Evolutionary conservation across 805 yeast genomes (phyloP), one percentile per base, ranked within the genome.

Genomic region (Ogataea henricii): DNA sequence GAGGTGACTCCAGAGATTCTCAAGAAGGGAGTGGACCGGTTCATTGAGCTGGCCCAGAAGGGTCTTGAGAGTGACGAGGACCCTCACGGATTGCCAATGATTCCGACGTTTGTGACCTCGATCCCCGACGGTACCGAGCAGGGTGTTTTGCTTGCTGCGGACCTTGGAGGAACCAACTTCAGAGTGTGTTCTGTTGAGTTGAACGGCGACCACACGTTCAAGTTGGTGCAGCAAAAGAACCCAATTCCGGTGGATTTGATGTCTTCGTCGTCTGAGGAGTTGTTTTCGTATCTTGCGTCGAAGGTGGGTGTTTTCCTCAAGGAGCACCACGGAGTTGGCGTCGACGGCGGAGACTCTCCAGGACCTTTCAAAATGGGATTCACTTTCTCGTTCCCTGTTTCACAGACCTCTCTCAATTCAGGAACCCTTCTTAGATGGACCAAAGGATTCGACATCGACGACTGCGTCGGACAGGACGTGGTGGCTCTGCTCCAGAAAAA

Each of bases 361-460:
- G 49, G 60, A 21, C 57, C 59, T 20, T 76, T 88, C 65, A 87
- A 85, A 61, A 67, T 92, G 71, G 98, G 98, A 1, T 90, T 94
- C 73, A 92, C 98, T 1, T 92, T 92, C 64, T 83, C 94, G 10
- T 92, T 91, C 76, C 99, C 99, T 2, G 89, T 90, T 25, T 78
- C 85, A 52, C 99, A 92, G 70, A 81, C 87, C 20, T 85, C 90
- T 2, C 71, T 94, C 56, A 79, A 82, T 63, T 72, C 82, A 6
- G 98, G 99, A 53, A 80, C 79, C 8, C 77, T 94, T 54, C 78
- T 92, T 43, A 84, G 98, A 67, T 92, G 99, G 99, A 90, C 98
- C 16, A 92, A 92, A 69, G 98, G 98, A 29, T 92, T 87, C 68
- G 82, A 87, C 60, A 85, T 94, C 57, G 78, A 79, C 23, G 98